A percentile compares a stretch with the other conserved stretches of the same genome.
These are phyloP conservation scores for Neofusicoccum sp. DNA, from an alignment of 2,329 filamentous ascomycete species.

Conservation along the genomic window DNA sequence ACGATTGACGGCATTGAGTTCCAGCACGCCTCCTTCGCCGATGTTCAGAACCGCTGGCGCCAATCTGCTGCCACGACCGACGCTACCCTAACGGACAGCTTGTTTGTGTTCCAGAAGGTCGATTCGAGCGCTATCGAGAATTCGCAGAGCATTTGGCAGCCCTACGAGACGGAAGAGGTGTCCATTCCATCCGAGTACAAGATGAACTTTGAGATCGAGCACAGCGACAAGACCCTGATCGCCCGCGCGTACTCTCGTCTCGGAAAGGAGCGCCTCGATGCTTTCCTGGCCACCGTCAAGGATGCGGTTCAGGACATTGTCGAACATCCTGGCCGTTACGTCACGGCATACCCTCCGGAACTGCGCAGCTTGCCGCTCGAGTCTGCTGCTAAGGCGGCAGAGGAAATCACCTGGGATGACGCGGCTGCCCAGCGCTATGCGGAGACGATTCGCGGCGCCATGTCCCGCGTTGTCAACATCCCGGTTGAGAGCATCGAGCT, in stretches of 20 bases:
- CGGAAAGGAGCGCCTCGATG: slow-evolving; percentile 14
- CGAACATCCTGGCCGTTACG: slow-evolving; percentile 16
- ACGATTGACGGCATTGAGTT: slow-evolving; percentile 32
- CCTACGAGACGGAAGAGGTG: slow-evolving; percentile 18
- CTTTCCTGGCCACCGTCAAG: slow-evolving; percentile 12
- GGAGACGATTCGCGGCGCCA: slow-evolving; percentile 15
- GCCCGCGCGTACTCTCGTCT: slow-evolving; percentile 16
- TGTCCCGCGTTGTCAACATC: slow-evolving; percentile 17
- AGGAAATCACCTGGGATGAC: slow-evolving; percentile 18
- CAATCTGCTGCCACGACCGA: slow-evolving; percentile 6
- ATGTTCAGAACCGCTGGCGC: slow-evolving; percentile 21
- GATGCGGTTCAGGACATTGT: slow-evolving; percentile 19
- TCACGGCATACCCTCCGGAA: slow-evolving; percentile 7
- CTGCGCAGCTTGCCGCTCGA: slow-evolving; percentile 14
- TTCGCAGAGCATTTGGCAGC: slow-evolving; percentile 17
- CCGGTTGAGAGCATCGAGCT: slow-evolving; percentile 13
- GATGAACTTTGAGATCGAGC: slow-evolving; percentile 21
- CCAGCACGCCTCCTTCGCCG: slow-evolving; percentile 22
- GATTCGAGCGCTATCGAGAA: slow-evolving; percentile 1
- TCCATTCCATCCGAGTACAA: slow-evolving; percentile 20
- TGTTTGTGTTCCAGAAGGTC: slow-evolving; percentile 21
- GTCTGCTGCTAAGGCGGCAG: neutral
- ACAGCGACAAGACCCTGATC: slow-evolving; percentile 1
- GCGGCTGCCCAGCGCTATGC: slow-evolving; percentile 19
- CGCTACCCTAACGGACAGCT: slow-evolving; percentile 16